A percentile compares a stretch with the other conserved stretches of the same genome.
Evolutionary conservation across 345 rosid species (phyloP).

Genomic region (Citrus sp.): DNA sequence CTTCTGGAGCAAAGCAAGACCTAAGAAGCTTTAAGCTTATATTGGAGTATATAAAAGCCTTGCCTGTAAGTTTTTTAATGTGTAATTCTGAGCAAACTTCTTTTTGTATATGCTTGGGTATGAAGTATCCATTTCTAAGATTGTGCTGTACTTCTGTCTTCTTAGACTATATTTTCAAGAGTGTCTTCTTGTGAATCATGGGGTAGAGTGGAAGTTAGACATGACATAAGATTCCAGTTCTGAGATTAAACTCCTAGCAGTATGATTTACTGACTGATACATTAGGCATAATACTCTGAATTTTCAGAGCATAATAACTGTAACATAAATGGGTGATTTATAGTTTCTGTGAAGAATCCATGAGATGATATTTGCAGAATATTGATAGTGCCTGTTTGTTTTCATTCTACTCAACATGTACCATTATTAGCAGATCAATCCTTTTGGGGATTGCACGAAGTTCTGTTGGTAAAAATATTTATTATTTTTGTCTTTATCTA

Average conservation of each 20-base stretch:
- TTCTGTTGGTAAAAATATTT: background rate
- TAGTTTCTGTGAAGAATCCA: background rate
- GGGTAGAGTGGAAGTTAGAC: background rate
- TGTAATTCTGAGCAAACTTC: slow-evolving; percentile 1
- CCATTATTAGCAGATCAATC: background rate
- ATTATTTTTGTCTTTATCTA: no score
- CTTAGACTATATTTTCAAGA: background rate
- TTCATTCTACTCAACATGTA: background rate
- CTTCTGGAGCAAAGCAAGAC: slow-evolving; percentile 62
- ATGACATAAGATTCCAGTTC: background rate
- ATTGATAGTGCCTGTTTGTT: background rate
- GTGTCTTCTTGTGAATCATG: background rate
- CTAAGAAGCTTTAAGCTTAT: slow-evolving; percentile 80
- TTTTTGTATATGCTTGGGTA: background rate
- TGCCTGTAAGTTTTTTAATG: slow-evolving; percentile 61
- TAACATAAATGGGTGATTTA: background rate
- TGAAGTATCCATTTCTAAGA: background rate
- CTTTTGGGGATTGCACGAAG: background rate
- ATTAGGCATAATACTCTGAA: background rate
- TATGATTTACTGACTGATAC: background rate
- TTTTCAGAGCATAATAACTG: background rate
- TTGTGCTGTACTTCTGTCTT: background rate
- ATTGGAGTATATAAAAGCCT: slow-evolving; percentile 82
- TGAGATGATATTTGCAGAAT: background rate
- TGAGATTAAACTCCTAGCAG: background rate